Evolutionary conservation across 768 basidiomycete genomes (phyloP).

Genomic region (Russula vinacea): DNA sequence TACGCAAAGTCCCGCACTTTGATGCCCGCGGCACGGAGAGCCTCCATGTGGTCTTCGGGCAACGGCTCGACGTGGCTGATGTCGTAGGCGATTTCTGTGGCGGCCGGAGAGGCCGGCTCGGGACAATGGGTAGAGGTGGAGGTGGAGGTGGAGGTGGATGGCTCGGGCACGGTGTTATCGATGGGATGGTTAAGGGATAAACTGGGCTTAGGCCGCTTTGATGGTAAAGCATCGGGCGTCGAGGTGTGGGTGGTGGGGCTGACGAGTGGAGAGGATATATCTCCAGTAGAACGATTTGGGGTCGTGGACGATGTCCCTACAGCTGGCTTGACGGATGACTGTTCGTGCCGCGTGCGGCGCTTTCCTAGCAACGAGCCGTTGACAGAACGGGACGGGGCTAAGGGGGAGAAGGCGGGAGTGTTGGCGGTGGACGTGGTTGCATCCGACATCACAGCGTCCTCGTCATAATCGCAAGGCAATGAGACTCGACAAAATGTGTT

Average conservation of each 20-base stretch:
- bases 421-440: neutral
- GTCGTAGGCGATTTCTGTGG: slow-evolving; percentile 34
- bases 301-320: neutral
- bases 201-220: neutral
- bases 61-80: slow-evolving; percentile 23
- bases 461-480: neutral
- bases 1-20: slow-evolving; percentile 37
- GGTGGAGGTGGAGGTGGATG: neutral
- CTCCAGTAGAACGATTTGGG: neutral
- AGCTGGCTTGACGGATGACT: neutral
- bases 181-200: slow-evolving; percentile 2
- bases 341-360: slow-evolving; percentile 3
- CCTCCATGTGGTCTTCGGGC: slow-evolving; percentile 4
- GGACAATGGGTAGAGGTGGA: neutral
- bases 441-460: slow-evolving; percentile 19
- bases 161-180: neutral
- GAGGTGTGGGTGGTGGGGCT: neutral
- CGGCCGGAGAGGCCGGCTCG: slow-evolving; percentile 30
- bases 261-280: neutral
- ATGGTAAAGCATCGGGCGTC: neutral
- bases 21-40: slow-evolving; percentile 32
- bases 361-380: neutral
- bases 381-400: neutral
- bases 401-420: neutral
- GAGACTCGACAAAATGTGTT: slow-evolving; percentile 2